Base-by-base conservation (phyloP, 495 filamentous ascomycete species). In the Aspergillus haitiensis region DNA sequence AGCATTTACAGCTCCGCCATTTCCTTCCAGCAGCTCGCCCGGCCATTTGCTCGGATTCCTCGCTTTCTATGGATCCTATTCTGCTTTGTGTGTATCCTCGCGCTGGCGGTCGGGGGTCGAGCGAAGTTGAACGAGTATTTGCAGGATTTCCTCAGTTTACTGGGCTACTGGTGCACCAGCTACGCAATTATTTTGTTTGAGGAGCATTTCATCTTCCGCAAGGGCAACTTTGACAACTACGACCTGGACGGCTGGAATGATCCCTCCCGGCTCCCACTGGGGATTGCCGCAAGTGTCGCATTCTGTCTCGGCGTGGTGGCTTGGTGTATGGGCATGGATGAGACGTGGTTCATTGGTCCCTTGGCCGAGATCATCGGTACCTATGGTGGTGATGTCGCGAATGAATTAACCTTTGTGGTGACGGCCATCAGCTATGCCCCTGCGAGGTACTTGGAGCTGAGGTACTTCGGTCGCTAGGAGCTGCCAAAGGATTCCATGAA, bases 171-270 rank as follows among this genome's bases (percentile, higher is more conserved):
- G 78, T 76, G 73, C 48, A 78, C 81, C 2, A 74, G 72, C 12
- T 82, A 80, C 65, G 76, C 78, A 18, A 66, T 81, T 56, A 80
- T 85, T 55, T 58, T 86, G 8, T 72, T 84, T 52, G 63, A 72
- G 15, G 84, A 87, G 59, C 81, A 87, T 64, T 79, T 77, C 53
- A 51, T 77, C 33, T 86, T 85, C 70, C 78, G 84, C 21, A 70
- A 70, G 16, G 53, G 39, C 2, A 46, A 46, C 18, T 56, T 56
- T 33, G 53, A 46, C 6, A 56, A 56, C 18, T 56, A 56, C 31
- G 53, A 56, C 34, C 39, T 56, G 18, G 53, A 56, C 8, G 53
- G 53, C 7, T 56, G 53, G 53, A 56, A 56, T 37, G 53, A 56
- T 7, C 53, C 53, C 16, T 37, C 53, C 53, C 45, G 53, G 27